phyloP scores from a whole-genome alignment of 345 rosid species.

The Moricandia arvensis region DNA sequence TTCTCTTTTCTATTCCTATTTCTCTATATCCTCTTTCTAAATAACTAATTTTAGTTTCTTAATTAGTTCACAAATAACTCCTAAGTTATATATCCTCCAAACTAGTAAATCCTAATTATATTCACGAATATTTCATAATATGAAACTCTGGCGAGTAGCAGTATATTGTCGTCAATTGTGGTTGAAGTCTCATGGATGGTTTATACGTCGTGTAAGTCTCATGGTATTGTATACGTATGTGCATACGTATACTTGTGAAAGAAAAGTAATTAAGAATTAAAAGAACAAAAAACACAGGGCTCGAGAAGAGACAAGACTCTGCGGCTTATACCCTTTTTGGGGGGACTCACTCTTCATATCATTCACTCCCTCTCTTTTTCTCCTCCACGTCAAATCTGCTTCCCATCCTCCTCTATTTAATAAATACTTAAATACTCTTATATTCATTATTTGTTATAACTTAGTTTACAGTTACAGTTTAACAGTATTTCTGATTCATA shows the following conservation, averaged over 20 bases:
- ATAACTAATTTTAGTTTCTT: no score
- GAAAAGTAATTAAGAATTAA: neutral
- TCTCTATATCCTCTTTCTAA: no score
- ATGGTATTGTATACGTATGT: neutral
- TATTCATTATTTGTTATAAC: neutral
- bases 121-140: neutral
- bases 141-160: neutral
- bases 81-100: neutral
- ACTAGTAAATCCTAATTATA: constrained; percentile 14
- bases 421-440: neutral
- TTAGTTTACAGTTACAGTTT: neutral
- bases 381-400: constrained; percentile 35
- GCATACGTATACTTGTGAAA: neutral
- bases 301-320: constrained; percentile 44
- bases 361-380: constrained; percentile 36
- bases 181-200: neutral
- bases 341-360: constrained; percentile 42
- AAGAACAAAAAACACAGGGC: constrained; percentile 30
- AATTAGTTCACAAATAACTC: neutral
- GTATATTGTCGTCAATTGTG: no score
- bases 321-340: constrained; percentile 31
- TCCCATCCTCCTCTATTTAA: constrained; percentile 13
- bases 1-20: no score
- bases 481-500: no score
- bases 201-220: neutral